phyloP scores from a whole-genome alignment of 441 rosid genomes.

The Populus hybrid region DNA sequence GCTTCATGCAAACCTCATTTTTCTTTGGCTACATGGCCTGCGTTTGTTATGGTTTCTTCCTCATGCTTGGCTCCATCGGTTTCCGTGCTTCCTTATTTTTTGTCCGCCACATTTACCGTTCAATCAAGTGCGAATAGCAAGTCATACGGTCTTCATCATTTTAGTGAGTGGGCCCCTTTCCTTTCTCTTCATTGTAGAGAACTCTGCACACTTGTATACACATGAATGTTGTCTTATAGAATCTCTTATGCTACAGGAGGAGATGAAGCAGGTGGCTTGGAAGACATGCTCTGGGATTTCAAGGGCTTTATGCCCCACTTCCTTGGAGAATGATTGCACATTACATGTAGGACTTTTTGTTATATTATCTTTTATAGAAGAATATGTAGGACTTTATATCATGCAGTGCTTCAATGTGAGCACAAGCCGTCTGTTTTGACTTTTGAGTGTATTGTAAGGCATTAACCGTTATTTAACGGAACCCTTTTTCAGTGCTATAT shows the following conservation, averaged over 20 bases:
- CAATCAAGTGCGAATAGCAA: conserved; percentile 52
- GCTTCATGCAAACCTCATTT: conserved; percentile 59
- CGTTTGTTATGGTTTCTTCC: conserved; percentile 52
- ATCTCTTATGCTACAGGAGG: not conserved
- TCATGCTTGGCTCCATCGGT: conserved; percentile 49
- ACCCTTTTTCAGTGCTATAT: not conserved
- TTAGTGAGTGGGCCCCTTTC: not conserved
- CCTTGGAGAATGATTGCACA: not conserved
- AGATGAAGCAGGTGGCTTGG: not conserved
- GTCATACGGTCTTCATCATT: not conserved
- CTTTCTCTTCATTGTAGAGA: not conserved
- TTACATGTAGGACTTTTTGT: not conserved
- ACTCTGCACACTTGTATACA: not conserved
- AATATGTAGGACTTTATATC: not conserved
- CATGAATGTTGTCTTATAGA: not conserved
- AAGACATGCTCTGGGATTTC: not conserved
- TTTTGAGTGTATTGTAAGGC: not conserved
- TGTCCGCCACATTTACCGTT: conserved; percentile 53
- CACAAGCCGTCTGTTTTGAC: not conserved
- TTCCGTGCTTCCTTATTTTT: conserved; percentile 49
- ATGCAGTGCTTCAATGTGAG: not conserved
- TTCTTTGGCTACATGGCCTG: conserved; percentile 64
- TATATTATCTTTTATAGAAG: not conserved
- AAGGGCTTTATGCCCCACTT: not conserved
- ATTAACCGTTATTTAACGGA: not conserved